phyloP scores from a whole-genome alignment of 2,329 filamentous ascomycete genomes.

The Pyricularia pennisetigena region DNA sequence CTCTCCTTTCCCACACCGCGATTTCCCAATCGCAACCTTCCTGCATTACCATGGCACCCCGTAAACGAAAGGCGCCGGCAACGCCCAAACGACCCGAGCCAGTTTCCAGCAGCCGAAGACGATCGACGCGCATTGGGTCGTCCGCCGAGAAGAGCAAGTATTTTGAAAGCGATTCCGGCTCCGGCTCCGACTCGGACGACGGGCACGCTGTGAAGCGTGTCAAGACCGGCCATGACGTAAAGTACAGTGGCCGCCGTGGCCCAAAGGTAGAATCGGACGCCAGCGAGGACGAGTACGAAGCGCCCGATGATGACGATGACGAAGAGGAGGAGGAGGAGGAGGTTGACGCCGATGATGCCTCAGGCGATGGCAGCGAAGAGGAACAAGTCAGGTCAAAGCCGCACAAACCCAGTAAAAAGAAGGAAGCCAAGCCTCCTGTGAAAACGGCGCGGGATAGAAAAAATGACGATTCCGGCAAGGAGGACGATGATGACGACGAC shows the following conservation, averaged over 20 bases:
- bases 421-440: conserved; percentile 18
- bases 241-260: conserved; percentile 2
- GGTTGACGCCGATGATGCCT: conserved; percentile 15
- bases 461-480: conserved; percentile 7
- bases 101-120: conserved; percentile 23
- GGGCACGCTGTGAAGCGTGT: conserved; percentile 9
- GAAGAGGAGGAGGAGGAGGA: conserved; percentile 11
- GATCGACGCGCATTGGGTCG: conserved; percentile 35
- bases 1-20: background rate
- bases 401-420: conserved; percentile 14
- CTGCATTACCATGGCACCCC: conserved; percentile 26
- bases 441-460: conserved; percentile 8
- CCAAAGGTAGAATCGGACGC: conserved; percentile 8
- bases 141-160: conserved; percentile 38
- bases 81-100: background rate
- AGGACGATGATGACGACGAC: conserved; percentile 29
- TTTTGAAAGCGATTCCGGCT: conserved; percentile 29
- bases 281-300: conserved; percentile 10
- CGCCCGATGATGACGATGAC: conserved; percentile 13
- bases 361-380: conserved; percentile 13
- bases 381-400: conserved; percentile 19
- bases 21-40: background rate
- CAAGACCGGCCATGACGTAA: conserved; percentile 2
- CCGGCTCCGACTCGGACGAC: conserved; percentile 10
- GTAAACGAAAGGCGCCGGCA: conserved; percentile 24